Conservation (phyloP, 208 protist species). For the Trypanosoma caninum region DNA sequence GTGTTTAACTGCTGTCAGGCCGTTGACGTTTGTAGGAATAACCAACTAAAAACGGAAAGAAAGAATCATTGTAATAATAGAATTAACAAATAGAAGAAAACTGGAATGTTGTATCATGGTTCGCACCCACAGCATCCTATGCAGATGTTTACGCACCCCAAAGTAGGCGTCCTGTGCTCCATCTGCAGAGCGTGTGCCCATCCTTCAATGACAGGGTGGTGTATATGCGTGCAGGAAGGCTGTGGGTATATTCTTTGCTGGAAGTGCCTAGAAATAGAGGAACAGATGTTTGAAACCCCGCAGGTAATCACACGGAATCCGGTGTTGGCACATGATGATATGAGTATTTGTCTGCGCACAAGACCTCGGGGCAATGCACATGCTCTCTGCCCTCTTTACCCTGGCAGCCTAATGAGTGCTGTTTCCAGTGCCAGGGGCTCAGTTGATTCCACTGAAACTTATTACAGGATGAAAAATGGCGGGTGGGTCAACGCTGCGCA, state of each 20-base stretch:
- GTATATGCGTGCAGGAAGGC: slow-evolving; percentile 33
- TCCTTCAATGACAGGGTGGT: slow-evolving; percentile 53
- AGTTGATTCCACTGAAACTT: slow-evolving; percentile 39
- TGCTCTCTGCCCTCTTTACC: slow-evolving; percentile 59
- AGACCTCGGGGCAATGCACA: slow-evolving; percentile 53
- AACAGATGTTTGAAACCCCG: slow-evolving; percentile 44
- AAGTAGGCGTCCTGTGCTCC: slow-evolving; percentile 40
- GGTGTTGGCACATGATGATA: slow-evolving; percentile 40
- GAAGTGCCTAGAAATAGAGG: slow-evolving; percentile 81
- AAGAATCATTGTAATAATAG: too few relatives aligned
- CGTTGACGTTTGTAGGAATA: too few relatives aligned
- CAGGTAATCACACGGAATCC: slow-evolving; percentile 78
- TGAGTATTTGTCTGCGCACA: slow-evolving; percentile 47
- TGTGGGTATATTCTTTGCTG: slow-evolving; percentile 61
- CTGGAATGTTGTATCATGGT: slow-evolving; percentile 39
- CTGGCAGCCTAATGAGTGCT: slow-evolving; percentile 56
- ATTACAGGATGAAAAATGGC: slow-evolving; percentile 63
- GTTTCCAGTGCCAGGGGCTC: slow-evolving; percentile 54
- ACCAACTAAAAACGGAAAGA: too few relatives aligned
- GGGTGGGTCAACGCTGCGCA: slow-evolving; percentile 72
- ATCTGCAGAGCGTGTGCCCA: slow-evolving; percentile 57
- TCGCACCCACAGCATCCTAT: slow-evolving; percentile 68
- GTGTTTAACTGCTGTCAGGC: too few relatives aligned
- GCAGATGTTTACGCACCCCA: slow-evolving; percentile 1
- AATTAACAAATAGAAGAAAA: background rate